Percentiles rank a stretch among this genome's conserved stretches.
Evolutionary conservation across 176 grass and related monocot genomes (phyloP).

Genomic region (Oropetium thomaeum): DNA sequence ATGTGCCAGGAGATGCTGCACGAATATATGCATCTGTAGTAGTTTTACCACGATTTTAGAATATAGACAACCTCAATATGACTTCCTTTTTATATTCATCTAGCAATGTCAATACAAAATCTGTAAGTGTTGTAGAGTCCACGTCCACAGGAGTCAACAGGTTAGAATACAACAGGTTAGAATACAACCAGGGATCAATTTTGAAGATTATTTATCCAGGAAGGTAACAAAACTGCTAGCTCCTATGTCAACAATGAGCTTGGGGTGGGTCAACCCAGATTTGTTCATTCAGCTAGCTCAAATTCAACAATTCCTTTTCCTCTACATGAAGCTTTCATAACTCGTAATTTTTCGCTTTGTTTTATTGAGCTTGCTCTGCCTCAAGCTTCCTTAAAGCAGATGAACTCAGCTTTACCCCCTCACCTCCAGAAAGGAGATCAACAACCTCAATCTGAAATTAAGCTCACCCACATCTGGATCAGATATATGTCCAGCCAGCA

Average conservation of each 20-base stretch:
- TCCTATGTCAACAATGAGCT: not conserved
- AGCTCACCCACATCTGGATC: conserved; percentile 5
- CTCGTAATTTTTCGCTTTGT: conserved; percentile 7
- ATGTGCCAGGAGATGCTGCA: not conserved
- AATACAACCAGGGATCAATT: conserved; percentile 29
- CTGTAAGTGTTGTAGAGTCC: conserved; percentile 30
- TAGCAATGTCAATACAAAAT: conserved; percentile 28
- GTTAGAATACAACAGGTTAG: conserved; percentile 22
- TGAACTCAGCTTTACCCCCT: conserved; percentile 60
- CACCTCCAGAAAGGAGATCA: conserved; percentile 56
- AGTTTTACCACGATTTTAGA: conserved; percentile 20
- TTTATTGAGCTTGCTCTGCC: conserved; percentile 28
- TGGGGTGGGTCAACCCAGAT: not conserved
- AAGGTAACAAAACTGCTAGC: conserved; percentile 11
- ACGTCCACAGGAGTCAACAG: too few relatives aligned
- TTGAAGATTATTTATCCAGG: conserved; percentile 12
- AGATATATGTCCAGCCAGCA: not conserved
- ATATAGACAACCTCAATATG: not conserved
- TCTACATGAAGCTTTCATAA: conserved; percentile 18
- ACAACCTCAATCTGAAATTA: conserved; percentile 61
- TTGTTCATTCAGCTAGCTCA: conserved; percentile 16
- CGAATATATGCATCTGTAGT: not conserved
- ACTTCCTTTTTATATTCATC: conserved; percentile 24
- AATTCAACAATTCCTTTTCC: not conserved
- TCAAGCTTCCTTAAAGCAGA: conserved; percentile 59